Evolutionary conservation across 2,329 filamentous ascomycete genomes (phyloP), one percentile per base, ranked within the genome.

Genomic region (Microdochium nivale): DNA sequence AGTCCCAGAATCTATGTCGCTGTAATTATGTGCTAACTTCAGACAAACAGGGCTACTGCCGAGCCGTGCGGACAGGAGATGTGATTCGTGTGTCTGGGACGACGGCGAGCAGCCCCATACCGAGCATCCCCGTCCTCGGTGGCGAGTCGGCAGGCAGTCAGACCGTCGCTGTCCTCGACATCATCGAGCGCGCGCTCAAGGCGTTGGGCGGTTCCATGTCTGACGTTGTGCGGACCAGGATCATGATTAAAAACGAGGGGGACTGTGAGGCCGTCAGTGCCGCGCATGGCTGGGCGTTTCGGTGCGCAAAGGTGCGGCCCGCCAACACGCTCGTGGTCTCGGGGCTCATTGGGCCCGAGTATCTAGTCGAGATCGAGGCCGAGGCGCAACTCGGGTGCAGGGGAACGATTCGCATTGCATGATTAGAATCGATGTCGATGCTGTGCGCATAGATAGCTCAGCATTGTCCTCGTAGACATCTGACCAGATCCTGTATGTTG

Each of bases 21-120:
- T n/a, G n/a, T n/a, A n/a, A n/a, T n/a, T n/a, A n/a, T n/a, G n/a
- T n/a, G n/a, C n/a, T n/a, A n/a, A n/a, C n/a, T n/a, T n/a, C n/a
- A 33, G 30, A 24, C n/a, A 30, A 7, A 19, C 37, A 62, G 59
- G 62, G 62, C 13, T 66, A 65, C 53, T 65, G 54, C 25, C 59
- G 63, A 25, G 64, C 65, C 4, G 60, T 66, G 2, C 59, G 65
- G 8, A 56, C 54, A 1, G 58, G 56, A 13, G 54, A 60, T 48
- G 44, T 33, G 10, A 61, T 66, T 19, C 60, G 55, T 3, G 51
- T 67, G 19, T 65, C 64, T 1, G 63, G 64, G n/a, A 66, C 65
- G 11, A 66, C 65, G 7, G 62, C 65, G n/a, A 65, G 62, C 43
- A 55, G 55, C 21, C 59, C 61, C 5, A 43, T 58, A 4, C 27